Conservation (phyloP, 202 grass and related monocot species). For the Saccharum hybrid region DNA sequence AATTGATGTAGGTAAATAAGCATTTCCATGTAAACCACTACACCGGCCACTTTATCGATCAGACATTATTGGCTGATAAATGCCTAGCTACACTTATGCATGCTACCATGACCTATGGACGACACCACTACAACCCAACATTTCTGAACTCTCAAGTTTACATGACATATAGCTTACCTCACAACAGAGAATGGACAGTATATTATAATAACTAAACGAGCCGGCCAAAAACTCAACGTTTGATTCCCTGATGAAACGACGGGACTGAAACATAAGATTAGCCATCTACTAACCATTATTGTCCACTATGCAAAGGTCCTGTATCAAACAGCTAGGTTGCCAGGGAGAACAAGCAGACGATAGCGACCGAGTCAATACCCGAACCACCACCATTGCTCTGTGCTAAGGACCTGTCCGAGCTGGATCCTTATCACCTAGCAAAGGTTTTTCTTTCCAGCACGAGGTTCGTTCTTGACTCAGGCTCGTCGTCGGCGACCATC, state of each 20-base stretch:
- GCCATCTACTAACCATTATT: slow-evolving; percentile 26
- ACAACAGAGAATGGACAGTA: slow-evolving; percentile 25
- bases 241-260: slow-evolving; percentile 39
- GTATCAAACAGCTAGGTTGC: slow-evolving; percentile 1
- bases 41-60: not conserved
- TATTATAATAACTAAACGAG: slow-evolving; percentile 2
- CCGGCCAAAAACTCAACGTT: slow-evolving; percentile 30
- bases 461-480: slow-evolving; percentile 99
- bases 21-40: not conserved
- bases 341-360: slow-evolving; percentile 15
- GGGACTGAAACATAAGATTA: slow-evolving; percentile 31
- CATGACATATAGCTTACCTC: slow-evolving; percentile 22
- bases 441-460: slow-evolving; percentile 68
- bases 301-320: slow-evolving; percentile 49
- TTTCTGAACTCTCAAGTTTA: slow-evolving; percentile 23
- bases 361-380: slow-evolving; percentile 93
- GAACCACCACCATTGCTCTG: slow-evolving; percentile 99
- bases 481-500: slow-evolving; percentile 23
- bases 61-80: slow-evolving; percentile 46
- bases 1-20: slow-evolving; percentile 4
- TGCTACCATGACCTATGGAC: slow-evolving; percentile 43
- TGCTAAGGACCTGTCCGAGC: slow-evolving; percentile 50
- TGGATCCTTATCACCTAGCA: slow-evolving; percentile 85
- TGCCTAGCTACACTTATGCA: slow-evolving; percentile 34
- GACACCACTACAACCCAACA: slow-evolving; percentile 24